Conservation (phyloP, 1,284 basidiomycete species). For the Limonomyces culmigenus region DNA sequence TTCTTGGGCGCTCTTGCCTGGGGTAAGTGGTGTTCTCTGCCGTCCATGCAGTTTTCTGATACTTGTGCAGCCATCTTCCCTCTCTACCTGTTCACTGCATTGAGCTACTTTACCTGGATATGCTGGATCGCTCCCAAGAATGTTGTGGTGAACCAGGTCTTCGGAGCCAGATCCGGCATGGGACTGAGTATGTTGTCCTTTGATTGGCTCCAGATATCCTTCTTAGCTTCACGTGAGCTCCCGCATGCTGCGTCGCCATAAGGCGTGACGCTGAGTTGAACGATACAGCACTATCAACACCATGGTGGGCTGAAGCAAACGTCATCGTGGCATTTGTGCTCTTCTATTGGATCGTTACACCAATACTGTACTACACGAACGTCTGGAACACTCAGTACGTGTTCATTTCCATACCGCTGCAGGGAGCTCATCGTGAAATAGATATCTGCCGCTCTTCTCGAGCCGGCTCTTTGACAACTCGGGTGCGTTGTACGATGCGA, state of each 20-base stretch:
- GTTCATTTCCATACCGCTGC: constrained; percentile 20
- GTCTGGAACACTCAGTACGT: constrained; percentile 40
- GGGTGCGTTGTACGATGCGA: constrained; percentile 52
- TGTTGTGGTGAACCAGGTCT: constrained; percentile 52
- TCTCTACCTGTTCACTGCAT: constrained; percentile 48
- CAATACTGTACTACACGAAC: constrained; percentile 48
- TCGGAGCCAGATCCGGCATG: constrained; percentile 63
- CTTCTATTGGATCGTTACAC: constrained; percentile 65
- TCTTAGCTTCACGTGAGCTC: constrained; percentile 41
- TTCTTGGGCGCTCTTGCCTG: constrained; percentile 41
- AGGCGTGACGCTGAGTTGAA: neutral
- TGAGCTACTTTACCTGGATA: constrained; percentile 47
- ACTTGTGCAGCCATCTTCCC: constrained; percentile 22
- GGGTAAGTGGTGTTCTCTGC: constrained; percentile 22
- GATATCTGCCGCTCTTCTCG: constrained; percentile 28
- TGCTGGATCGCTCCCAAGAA: constrained; percentile 73
- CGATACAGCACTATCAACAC: constrained; percentile 23
- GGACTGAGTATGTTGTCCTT: constrained; percentile 65
- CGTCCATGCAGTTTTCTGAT: neutral
- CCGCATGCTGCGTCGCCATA: constrained; percentile 16
- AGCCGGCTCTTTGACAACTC: constrained; percentile 42
- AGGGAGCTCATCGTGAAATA: no score
- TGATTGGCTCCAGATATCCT: constrained; percentile 56
- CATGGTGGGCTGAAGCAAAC: constrained; percentile 73
- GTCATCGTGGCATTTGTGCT: constrained; percentile 64